phyloP scores from a whole-genome alignment of 805 yeast species.

The Wickerhamiella parazyma region DNA sequence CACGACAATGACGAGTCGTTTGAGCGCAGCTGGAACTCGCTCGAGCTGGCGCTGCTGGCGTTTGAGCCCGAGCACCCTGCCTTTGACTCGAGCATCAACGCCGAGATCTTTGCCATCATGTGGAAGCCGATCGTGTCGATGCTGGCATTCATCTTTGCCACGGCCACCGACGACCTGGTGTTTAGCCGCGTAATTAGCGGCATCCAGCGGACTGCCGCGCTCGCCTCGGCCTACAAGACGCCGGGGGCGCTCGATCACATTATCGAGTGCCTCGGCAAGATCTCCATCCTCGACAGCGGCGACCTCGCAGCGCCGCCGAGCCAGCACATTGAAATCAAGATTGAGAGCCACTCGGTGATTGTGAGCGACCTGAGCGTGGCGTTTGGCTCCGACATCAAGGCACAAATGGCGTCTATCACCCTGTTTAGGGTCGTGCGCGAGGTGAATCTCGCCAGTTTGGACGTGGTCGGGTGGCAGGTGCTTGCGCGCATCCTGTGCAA shows the following conservation, averaged over 20 bases:
- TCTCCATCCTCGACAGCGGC: conserved; percentile 49
- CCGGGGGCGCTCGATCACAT: conserved; percentile 48
- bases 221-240: conserved; percentile 54
- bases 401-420: conserved; percentile 79
- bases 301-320: conserved; percentile 21
- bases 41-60: conserved; percentile 19
- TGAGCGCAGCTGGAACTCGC: conserved; percentile 47
- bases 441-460: conserved; percentile 38
- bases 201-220: conserved; percentile 67
- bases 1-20: conserved; percentile 89
- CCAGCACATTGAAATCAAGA: conserved; percentile 26
- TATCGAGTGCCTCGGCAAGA: conserved; percentile 48
- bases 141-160: conserved; percentile 63
- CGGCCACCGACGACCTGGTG: conserved; percentile 82
- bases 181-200: conserved; percentile 78
- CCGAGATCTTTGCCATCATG: conserved; percentile 48
- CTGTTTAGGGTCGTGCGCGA: conserved; percentile 46
- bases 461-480: conserved; percentile 44
- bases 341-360: conserved; percentile 37
- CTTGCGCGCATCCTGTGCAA: conserved; percentile 47
- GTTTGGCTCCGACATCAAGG: conserved; percentile 83
- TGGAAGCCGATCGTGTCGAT: conserved; percentile 59
- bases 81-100: conserved; percentile 41
- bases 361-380: conserved; percentile 72
- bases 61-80: conserved; percentile 17